These are phyloP conservation scores for Penicillium soppii DNA, from an alignment of 495 filamentous ascomycete species.

Conservation along the genomic window DNA sequence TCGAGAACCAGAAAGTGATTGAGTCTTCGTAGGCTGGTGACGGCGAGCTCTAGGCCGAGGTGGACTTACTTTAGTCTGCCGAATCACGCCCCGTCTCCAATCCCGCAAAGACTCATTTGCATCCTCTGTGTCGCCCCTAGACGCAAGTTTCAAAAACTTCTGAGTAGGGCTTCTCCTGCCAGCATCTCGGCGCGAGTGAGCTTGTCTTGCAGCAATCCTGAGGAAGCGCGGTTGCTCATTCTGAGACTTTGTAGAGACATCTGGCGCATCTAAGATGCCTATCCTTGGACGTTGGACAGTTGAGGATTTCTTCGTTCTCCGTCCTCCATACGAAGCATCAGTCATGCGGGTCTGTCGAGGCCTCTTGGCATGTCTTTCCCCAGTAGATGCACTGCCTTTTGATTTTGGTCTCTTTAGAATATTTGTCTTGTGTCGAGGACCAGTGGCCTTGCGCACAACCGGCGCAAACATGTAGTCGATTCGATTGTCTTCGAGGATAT, in stretches of 20 bases:
- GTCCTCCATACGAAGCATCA: constrained; percentile 30
- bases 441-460: constrained; percentile 24
- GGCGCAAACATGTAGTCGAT: constrained; percentile 57
- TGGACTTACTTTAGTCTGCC: constrained; percentile 36
- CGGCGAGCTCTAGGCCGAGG: constrained; percentile 19
- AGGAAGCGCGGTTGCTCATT: constrained; percentile 66
- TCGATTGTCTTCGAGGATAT: constrained; percentile 56
- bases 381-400: constrained; percentile 11
- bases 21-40: constrained; percentile 18
- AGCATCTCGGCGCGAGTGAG: constrained; percentile 55
- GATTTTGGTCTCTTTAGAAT: constrained; percentile 42
- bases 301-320: constrained; percentile 25
- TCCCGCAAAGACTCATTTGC: constrained; percentile 62
- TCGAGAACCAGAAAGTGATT: constrained; percentile 18
- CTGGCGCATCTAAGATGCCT: constrained; percentile 71
- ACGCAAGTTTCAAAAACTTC: constrained; percentile 74
- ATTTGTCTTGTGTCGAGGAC: constrained; percentile 21
- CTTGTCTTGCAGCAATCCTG: constrained; percentile 71
- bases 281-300: constrained; percentile 45
- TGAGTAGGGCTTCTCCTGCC: constrained; percentile 73
- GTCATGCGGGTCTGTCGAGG: constrained; percentile 34
- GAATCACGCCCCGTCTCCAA: constrained; percentile 75
- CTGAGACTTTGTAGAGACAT: constrained; percentile 28
- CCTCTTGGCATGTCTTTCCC: constrained; percentile 22
- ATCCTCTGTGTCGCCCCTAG: constrained; percentile 71